Percentiles rank a stretch among this genome's conserved stretches.
Evolutionary conservation across 1,139 yeast genomes (phyloP).

Genomic region (Candida sp.): DNA sequence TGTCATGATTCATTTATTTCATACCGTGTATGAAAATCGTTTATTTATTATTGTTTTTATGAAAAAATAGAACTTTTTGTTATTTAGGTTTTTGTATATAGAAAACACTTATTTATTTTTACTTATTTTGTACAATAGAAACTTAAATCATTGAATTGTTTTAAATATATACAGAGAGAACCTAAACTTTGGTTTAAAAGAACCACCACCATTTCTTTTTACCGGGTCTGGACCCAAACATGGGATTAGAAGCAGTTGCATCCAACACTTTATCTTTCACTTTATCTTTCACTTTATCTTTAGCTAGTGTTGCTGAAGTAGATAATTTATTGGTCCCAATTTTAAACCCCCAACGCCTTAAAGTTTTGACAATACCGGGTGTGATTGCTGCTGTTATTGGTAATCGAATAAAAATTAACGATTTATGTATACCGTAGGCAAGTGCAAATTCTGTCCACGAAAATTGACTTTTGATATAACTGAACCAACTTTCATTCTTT

Average conservation of each 20-base stretch:
- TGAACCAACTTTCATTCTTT: constrained; percentile 5
- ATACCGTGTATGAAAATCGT: background rate
- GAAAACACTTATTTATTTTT: constrained; percentile 1
- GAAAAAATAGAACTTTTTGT: background rate
- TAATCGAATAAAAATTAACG: constrained; percentile 72
- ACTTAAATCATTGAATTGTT: background rate
- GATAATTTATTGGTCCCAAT: constrained; percentile 53
- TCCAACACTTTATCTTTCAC: constrained; percentile 14
- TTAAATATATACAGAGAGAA: background rate
- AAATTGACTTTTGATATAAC: constrained; percentile 37
- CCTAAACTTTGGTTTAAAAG: constrained; percentile 26
- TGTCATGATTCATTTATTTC: background rate
- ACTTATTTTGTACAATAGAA: constrained; percentile 3
- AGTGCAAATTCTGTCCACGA: constrained; percentile 71
- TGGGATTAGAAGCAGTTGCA: constrained; percentile 35
- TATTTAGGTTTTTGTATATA: constrained; percentile 1
- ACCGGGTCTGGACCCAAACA: constrained; percentile 53
- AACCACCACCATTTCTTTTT: constrained; percentile 66
- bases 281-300: constrained; percentile 9
- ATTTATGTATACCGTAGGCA: constrained; percentile 93
- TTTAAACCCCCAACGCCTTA: constrained; percentile 79
- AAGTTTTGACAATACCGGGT: constrained; percentile 65
- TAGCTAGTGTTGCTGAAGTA: constrained; percentile 27
- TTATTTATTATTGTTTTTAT: no score
- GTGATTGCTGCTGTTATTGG: constrained; percentile 94